Conservation (phyloP, 176 grass and related monocot species). For the Elymus sibiricus region DNA sequence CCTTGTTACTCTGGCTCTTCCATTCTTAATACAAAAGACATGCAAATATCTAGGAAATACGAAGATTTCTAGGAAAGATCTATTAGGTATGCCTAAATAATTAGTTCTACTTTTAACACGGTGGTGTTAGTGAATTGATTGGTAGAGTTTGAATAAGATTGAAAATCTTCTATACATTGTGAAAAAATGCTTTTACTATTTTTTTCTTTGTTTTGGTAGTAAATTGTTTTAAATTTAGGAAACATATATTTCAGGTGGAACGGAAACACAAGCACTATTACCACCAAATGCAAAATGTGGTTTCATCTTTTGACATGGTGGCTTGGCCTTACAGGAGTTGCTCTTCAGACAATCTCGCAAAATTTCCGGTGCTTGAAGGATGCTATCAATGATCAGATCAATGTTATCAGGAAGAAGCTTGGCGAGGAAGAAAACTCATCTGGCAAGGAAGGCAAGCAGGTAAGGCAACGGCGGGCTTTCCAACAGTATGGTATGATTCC, state of each 20-base stretch:
- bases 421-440: conserved; percentile 79
- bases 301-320: conserved; percentile 78
- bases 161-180: conserved; percentile 12
- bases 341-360: conserved; percentile 88
- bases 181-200: background rate
- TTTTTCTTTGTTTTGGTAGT: background rate
- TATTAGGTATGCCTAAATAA: conserved; percentile 7
- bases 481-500: conserved; percentile 96
- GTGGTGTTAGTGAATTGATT: background rate
- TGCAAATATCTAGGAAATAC: no score
- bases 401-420: conserved; percentile 67
- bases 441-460: conserved; percentile 66
- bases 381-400: conserved; percentile 80
- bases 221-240: conserved; percentile 17
- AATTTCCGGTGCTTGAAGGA: conserved; percentile 90
- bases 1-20: no score
- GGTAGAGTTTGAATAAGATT: conserved; percentile 9
- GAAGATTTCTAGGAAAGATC: no score
- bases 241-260: conserved; percentile 64
- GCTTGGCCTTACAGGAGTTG: conserved; percentile 58
- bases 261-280: conserved; percentile 89
- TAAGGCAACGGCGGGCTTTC: conserved; percentile 71
- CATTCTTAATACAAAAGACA: no score
- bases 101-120: background rate
- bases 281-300: conserved; percentile 86